These are phyloP conservation scores for Saccharomyces pastorianus DNA, from an alignment of 1,139 yeast species.

Conservation along the genomic window DNA sequence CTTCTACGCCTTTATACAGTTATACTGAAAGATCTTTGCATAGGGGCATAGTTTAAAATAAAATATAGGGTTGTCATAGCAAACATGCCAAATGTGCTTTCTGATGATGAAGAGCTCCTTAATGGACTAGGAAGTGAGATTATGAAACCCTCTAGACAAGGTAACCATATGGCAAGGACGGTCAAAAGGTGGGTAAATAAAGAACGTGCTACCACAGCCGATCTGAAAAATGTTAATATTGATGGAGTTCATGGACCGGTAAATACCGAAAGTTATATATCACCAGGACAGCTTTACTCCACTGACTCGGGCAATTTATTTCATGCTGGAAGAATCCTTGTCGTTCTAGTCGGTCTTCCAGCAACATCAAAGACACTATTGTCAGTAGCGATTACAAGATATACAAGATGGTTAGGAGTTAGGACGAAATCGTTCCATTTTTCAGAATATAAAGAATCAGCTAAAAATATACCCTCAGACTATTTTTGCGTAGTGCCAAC, in stretches of 20 bases:
- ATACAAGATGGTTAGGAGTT: conserved; percentile 91
- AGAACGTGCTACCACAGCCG: conserved; percentile 7
- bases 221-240: conserved; percentile 5
- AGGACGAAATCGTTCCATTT: conserved; percentile 86
- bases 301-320: conserved; percentile 85
- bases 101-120: conserved; percentile 29
- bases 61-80: background rate
- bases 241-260: conserved; percentile 34
- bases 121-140: conserved; percentile 17
- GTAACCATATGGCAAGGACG: conserved; percentile 45
- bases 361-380: conserved; percentile 94
- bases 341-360: conserved; percentile 86
- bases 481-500: conserved; percentile 61
- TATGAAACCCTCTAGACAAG: conserved; percentile 22
- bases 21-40: background rate
- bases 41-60: background rate
- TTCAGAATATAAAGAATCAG: conserved; percentile 73
- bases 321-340: conserved; percentile 91
- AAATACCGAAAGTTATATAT: conserved; percentile 33
- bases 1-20: background rate
- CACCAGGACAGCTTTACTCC: conserved; percentile 85
- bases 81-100: conserved; percentile 29
- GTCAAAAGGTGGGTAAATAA: conserved; percentile 39
- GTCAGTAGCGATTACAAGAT: conserved; percentile 84
- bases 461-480: conserved; percentile 54